phyloP scores from a whole-genome alignment of 2,329 filamentous ascomycete genomes.

The Xylaria hypoxylon region DNA sequence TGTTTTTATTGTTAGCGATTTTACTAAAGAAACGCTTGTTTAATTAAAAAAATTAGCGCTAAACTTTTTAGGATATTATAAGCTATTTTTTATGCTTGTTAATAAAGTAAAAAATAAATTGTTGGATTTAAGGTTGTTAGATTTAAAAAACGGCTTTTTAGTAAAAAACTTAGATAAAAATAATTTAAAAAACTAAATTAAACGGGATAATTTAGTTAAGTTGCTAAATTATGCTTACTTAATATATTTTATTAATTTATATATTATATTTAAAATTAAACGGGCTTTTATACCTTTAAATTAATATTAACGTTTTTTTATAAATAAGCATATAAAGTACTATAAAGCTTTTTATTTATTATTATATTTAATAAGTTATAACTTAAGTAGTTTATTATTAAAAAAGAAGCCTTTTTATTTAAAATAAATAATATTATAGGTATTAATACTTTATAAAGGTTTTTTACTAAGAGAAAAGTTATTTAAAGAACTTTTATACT shows the following conservation, averaged over 20 bases:
- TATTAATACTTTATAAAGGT: constrained; percentile 1
- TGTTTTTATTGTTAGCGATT: no score
- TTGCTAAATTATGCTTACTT: background rate
- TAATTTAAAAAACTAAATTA: constrained; percentile 11
- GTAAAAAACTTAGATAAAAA: background rate
- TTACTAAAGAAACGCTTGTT: no score
- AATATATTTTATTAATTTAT: constrained; percentile 1
- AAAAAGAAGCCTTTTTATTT: background rate
- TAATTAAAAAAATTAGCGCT: no score
- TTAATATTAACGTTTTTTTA: background rate
- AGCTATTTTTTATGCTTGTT: no score
- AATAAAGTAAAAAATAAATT: no score
- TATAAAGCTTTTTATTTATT: background rate
- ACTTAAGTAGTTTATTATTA: background rate
- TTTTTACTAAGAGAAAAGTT: background rate
- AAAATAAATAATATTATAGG: background rate
- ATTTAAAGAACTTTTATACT: background rate
- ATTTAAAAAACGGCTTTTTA: background rate
- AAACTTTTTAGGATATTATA: no score
- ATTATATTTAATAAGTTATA: background rate
- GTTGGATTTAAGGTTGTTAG: no score
- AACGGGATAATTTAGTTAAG: background rate
- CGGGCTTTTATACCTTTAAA: background rate
- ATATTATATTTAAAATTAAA: background rate
- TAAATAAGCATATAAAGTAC: background rate